phyloP scores from a whole-genome alignment of 2,329 filamentous ascomycete species.

The Aspergillus sp. region DNA sequence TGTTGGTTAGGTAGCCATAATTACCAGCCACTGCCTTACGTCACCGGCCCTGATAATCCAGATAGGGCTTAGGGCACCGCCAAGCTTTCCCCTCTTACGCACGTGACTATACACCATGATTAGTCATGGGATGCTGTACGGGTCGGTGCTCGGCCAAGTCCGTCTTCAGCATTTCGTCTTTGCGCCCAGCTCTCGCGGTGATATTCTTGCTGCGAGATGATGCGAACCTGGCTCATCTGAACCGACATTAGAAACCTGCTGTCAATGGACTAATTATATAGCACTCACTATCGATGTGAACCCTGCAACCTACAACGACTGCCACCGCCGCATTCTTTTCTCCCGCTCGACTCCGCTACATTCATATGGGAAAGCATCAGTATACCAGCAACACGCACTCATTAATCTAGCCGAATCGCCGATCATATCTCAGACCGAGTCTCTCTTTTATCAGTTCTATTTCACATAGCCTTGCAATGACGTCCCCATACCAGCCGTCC shows the following conservation, averaged over 20 bases:
- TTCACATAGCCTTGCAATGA: conserved; percentile 20
- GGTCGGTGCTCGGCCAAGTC: background rate
- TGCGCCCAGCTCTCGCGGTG: background rate
- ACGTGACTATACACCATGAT: background rate
- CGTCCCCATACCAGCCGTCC: conserved; percentile 33
- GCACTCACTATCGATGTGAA: background rate
- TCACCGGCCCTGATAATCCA: background rate
- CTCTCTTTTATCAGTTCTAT: background rate
- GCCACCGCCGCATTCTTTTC: conserved; percentile 8
- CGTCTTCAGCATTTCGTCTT: background rate
- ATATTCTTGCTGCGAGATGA: conserved; percentile 2
- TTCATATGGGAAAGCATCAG: conserved; percentile 1
- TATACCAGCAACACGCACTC: background rate
- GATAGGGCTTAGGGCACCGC: conserved; percentile 6
- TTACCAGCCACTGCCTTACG: background rate
- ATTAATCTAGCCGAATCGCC: background rate
- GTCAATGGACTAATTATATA: background rate
- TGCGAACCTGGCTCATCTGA: background rate
- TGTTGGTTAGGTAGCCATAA: no score
- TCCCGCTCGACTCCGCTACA: conserved; percentile 1
- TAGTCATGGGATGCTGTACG: background rate
- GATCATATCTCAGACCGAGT: background rate
- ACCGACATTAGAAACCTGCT: background rate
- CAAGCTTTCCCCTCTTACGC: background rate
- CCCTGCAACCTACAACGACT: background rate